Evolutionary conservation across 1,284 basidiomycete species (phyloP).

Genomic region (Amylostereum areolatum): DNA sequence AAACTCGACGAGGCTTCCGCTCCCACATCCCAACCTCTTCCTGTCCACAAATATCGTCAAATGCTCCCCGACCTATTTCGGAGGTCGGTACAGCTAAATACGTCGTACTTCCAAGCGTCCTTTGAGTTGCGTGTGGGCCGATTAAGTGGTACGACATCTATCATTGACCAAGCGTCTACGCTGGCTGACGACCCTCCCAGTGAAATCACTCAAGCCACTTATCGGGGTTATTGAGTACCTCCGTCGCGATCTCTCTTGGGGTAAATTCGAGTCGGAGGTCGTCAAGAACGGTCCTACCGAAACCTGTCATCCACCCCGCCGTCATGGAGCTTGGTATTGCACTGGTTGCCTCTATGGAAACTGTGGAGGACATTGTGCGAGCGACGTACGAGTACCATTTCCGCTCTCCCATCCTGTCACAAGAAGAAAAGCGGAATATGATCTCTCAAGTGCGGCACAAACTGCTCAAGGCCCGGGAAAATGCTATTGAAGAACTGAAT

Average conservation of each 20-base stretch:
- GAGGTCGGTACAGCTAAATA: conserved; percentile 34
- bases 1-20: too few species aligned
- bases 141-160: conserved; percentile 30
- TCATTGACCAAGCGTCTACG: background rate
- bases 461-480: conserved; percentile 18
- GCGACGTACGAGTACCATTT: conserved; percentile 26
- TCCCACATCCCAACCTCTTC: too few species aligned
- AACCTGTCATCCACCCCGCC: conserved; percentile 22
- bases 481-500: conserved; percentile 28
- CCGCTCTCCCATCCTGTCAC: background rate
- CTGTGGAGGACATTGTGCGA: conserved; percentile 28
- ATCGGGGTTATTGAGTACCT: conserved; percentile 38
- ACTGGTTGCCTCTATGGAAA: conserved; percentile 29
- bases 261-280: conserved; percentile 23
- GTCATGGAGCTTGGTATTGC: conserved; percentile 29
- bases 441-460: too few species aligned
- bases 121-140: conserved; percentile 43
- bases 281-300: too few species aligned
- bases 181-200: conserved; percentile 16
- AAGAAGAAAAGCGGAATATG: too few species aligned
- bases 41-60: too few species aligned
- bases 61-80: conserved; percentile 23
- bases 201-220: conserved; percentile 39
- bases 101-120: conserved; percentile 38
- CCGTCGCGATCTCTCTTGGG: conserved; percentile 42